Evolutionary conservation across 148 eudicot genomes (phyloP).

Genomic region (Dysphania ambrosioides): DNA sequence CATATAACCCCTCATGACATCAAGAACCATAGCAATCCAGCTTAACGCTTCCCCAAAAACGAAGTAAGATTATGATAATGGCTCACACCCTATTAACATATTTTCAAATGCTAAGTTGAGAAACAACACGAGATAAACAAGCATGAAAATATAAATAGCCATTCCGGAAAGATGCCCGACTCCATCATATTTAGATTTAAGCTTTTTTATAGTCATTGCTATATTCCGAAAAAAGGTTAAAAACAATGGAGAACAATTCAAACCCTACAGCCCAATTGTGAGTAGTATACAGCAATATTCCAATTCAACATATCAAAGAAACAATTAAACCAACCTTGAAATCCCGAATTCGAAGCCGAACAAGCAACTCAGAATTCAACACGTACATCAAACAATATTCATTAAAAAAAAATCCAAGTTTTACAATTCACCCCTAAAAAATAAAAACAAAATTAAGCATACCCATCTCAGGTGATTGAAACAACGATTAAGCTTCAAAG

Average conservation of each 20-base stretch:
- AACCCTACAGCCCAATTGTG: too few relatives aligned
- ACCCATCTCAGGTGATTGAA: constrained; percentile 17
- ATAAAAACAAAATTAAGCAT: not conserved
- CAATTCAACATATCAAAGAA: not conserved
- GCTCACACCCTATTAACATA: not conserved
- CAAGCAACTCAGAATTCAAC: not conserved
- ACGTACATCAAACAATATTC: not conserved
- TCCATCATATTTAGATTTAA: too few relatives aligned
- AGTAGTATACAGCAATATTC: not conserved
- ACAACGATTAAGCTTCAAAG: not conserved
- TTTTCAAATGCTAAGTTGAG: not conserved
- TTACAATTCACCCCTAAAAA: not conserved
- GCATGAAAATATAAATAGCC: too few relatives aligned
- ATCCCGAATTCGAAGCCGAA: not conserved
- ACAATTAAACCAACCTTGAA: not conserved
- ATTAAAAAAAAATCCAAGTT: not conserved
- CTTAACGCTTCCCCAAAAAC: too few relatives aligned
- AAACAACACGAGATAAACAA: not conserved
- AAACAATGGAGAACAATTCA: not conserved
- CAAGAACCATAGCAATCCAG: too few relatives aligned
- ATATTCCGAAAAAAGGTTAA: too few relatives aligned
- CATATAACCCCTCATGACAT: not conserved
- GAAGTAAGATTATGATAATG: too few relatives aligned
- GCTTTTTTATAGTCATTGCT: too few relatives aligned
- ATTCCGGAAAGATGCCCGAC: too few relatives aligned